Percentiles rank a stretch among this genome's conserved stretches.
Evolutionary conservation across 2,329 filamentous ascomycete species (phyloP).

Genomic region (Ophiostoma sp.): DNA sequence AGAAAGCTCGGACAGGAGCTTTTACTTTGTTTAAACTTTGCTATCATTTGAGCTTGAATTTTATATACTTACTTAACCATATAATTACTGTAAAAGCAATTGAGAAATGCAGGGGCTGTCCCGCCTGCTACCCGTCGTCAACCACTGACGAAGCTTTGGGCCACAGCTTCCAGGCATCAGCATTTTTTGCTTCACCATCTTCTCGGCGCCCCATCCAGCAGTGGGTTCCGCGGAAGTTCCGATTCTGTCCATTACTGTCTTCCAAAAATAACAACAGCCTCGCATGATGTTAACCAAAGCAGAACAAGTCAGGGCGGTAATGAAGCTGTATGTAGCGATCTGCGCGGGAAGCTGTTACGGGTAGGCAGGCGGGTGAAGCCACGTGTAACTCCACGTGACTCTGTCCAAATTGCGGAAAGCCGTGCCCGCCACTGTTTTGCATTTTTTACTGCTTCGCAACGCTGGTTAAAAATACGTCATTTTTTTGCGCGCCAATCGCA

Average conservation of each 20-base stretch:
- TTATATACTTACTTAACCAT: too few species aligned
- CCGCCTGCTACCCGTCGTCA: not conserved
- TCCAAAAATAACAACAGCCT: constrained; percentile 3
- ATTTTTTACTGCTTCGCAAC: not conserved
- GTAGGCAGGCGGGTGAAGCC: too few species aligned
- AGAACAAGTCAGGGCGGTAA: not conserved
- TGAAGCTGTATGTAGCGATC: not conserved
- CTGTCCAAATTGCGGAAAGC: not conserved
- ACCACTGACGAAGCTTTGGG: not conserved
- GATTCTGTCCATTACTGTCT: not conserved
- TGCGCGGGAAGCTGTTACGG: not conserved
- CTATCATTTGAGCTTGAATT: not conserved
- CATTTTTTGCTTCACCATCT: constrained; percentile 6
- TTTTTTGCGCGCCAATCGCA: constrained; percentile 10
- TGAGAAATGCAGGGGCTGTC: not conserved
- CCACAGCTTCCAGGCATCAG: constrained; percentile 14
- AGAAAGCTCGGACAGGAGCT: not conserved
- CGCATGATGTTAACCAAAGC: not conserved
- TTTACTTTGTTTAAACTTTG: not conserved
- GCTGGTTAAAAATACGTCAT: constrained; percentile 16
- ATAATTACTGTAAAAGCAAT: not conserved
- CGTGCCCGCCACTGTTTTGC: not conserved
- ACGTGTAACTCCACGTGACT: not conserved
- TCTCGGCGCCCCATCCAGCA: not conserved
- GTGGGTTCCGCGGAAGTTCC: not conserved